phyloP scores from a whole-genome alignment of 495 filamentous ascomycete species.

The Neurospora sp. region DNA sequence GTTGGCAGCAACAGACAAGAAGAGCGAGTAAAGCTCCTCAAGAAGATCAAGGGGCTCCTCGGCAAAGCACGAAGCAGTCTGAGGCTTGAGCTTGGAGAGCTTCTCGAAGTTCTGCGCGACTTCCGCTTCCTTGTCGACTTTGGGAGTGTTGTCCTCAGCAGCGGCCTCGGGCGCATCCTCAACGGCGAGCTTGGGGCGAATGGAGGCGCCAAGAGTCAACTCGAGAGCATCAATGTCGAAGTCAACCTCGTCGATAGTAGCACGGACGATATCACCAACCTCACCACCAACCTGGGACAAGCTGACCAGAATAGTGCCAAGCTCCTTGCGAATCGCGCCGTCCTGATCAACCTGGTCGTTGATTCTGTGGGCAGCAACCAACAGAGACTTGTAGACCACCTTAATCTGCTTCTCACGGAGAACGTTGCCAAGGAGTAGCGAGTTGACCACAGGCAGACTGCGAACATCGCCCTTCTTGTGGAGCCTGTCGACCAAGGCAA shows the following conservation, averaged over 20 bases:
- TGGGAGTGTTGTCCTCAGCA: constrained; percentile 38
- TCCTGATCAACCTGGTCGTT: constrained; percentile 34
- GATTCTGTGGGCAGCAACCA: constrained; percentile 46
- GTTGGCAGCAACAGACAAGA: constrained; percentile 47
- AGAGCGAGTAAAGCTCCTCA: constrained; percentile 51
- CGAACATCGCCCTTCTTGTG: constrained; percentile 47
- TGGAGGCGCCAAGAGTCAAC: constrained; percentile 55
- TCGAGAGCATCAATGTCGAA: constrained; percentile 61
- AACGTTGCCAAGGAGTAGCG: constrained; percentile 49
- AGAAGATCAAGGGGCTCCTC: constrained; percentile 31
- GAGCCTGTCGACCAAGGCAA: constrained; percentile 57
- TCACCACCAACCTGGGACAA: constrained; percentile 45
- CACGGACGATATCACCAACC: constrained; percentile 49
- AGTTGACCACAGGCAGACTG: constrained; percentile 47
- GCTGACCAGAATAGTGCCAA: constrained; percentile 52
- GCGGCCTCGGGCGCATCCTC: constrained; percentile 36
- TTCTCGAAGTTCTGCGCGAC: constrained; percentile 15
- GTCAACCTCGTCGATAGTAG: constrained; percentile 48
- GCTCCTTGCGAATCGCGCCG: constrained; percentile 47
- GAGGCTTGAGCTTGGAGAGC: constrained; percentile 30
- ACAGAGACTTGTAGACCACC: constrained; percentile 51
- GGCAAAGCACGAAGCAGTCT: constrained; percentile 37
- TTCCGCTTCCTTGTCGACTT: constrained; percentile 8
- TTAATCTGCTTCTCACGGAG: constrained; percentile 52
- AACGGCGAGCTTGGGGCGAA: constrained; percentile 36